These are phyloP conservation scores for Arthroderma sp. DNA, from an alignment of 2,329 filamentous ascomycete species.

Conservation along the genomic window DNA sequence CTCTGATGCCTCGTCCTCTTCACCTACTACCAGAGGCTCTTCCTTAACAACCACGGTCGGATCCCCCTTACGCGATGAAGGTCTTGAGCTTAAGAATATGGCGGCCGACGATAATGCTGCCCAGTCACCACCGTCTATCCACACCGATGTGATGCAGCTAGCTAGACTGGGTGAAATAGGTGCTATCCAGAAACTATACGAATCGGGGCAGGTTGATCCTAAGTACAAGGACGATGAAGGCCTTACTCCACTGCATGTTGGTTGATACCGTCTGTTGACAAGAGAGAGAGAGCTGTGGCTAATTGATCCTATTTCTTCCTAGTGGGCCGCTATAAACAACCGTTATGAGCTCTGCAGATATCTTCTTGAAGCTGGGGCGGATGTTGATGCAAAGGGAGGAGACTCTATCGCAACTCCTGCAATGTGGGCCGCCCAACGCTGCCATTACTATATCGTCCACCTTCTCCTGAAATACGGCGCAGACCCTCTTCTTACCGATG, in stretches of 20 bases:
- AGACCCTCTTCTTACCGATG: constrained; percentile 81
- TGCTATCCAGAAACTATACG: constrained; percentile 81
- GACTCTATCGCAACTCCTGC: constrained; percentile 88
- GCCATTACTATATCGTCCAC: constrained; percentile 92
- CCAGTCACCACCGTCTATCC: constrained; percentile 26
- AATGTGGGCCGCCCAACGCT: constrained; percentile 93
- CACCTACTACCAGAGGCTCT: too few relatives aligned
- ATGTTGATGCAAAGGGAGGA: constrained; percentile 90
- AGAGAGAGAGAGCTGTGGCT: constrained; percentile 4
- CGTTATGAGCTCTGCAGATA: constrained; percentile 96
- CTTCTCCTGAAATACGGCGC: constrained; percentile 82
- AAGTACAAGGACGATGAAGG: constrained; percentile 79
- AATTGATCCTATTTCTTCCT: constrained; percentile 11
- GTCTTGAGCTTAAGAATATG: constrained; percentile 29
- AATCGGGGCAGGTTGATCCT: constrained; percentile 66
- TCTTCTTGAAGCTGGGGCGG: constrained; percentile 70
- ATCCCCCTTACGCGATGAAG: constrained; percentile 12
- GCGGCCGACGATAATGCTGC: constrained; percentile 19
- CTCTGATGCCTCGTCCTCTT: too few relatives aligned
- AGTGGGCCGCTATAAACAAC: constrained; percentile 99
- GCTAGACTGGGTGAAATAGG: constrained; percentile 75
- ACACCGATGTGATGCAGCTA: constrained; percentile 90
- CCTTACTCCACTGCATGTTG: constrained; percentile 86
- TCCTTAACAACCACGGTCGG: too few relatives aligned
- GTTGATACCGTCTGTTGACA: neutral